phyloP scores from a whole-genome alignment of 2,329 filamentous ascomycete genomes.

The Mycosphaerella arachidis region DNA sequence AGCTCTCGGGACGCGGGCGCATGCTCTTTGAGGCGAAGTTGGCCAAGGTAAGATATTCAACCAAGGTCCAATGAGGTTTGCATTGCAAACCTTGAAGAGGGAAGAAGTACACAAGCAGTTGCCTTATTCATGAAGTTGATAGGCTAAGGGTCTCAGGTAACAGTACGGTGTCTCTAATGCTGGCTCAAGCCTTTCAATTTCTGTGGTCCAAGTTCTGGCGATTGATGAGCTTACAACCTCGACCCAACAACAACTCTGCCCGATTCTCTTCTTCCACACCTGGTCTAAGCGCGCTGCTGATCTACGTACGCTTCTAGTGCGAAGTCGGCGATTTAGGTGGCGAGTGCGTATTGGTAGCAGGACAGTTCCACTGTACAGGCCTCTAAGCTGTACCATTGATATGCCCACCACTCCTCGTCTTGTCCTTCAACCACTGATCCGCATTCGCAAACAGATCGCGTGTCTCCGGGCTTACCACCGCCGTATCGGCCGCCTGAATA shows the following conservation, averaged over 20 bases:
- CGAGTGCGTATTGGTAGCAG: not conserved
- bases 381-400: not conserved
- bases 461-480: conserved; percentile 41
- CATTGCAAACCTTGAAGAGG: too few species aligned
- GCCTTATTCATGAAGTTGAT: too few species aligned
- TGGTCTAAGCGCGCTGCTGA: not conserved
- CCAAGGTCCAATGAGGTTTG: too few species aligned
- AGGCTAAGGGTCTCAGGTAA: too few species aligned
- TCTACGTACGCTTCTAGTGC: not conserved
- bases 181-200: too few species aligned
- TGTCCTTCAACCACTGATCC: conserved; percentile 53
- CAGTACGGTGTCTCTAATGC: too few species aligned
- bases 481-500: conserved; percentile 51
- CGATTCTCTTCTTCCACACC: not conserved
- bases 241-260: not conserved
- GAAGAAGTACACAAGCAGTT: too few species aligned
- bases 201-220: not conserved
- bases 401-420: conserved; percentile 17
- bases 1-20: too few species aligned
- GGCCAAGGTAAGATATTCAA: too few species aligned
- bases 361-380: not conserved
- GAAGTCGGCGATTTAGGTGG: not conserved
- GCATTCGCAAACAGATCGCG: conserved; percentile 55
- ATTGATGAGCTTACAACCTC: not conserved
- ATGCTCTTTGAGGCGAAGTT: too few species aligned